Evolutionary conservation across 805 yeast species (phyloP), one percentile per base, ranked within the genome.

Genomic region (Cyberlindnera saturnus): DNA sequence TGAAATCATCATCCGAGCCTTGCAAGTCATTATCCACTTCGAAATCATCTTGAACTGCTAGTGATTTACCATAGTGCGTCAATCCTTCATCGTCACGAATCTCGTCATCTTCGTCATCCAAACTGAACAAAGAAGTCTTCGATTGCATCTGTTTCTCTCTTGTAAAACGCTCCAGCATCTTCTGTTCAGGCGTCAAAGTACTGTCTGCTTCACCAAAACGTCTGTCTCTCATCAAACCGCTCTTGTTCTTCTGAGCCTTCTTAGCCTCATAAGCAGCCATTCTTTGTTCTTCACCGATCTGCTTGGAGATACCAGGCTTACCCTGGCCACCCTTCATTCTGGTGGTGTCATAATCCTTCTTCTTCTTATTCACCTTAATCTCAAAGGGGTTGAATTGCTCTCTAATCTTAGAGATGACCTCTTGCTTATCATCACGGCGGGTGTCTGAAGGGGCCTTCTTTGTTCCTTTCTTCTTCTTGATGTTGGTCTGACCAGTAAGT

Each of bases 121-220:
- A 75, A 57, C 86, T 83, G 55, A 79, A 91, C 48, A 86, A 57
- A 28, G 80, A 76, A 34, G 72, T 67, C 52, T 74, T 81, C 18
- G 74, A 67, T 46, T 75, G 74, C 15, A 73, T 56, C 61, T 88
- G 95, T 60, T 86, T 75, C 67, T 91, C 98, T 44, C 82, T 79
- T 4, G 96, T 86, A 69, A 88, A 93, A 68, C 99, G 81, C 59
- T 85, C 96, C 65, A 93, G 75, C 96, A 89, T 89, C 63, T 85
- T 87, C 53, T 93, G 96, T 63, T 93, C 98, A 11, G 81, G 81
- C n/a, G 83, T 76, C 70, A 93, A 57, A 38, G 70, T 63, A 7
- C 70, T 62, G 62, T 87, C 82, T 50, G 77, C 75, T 59, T 93
- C 99, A 61, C 99, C 99, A 63, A 93, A 91, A 65, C 96, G 79